phyloP scores from a whole-genome alignment of 495 filamentous ascomycete species.

The Hyaloscypha hepaticicola region DNA sequence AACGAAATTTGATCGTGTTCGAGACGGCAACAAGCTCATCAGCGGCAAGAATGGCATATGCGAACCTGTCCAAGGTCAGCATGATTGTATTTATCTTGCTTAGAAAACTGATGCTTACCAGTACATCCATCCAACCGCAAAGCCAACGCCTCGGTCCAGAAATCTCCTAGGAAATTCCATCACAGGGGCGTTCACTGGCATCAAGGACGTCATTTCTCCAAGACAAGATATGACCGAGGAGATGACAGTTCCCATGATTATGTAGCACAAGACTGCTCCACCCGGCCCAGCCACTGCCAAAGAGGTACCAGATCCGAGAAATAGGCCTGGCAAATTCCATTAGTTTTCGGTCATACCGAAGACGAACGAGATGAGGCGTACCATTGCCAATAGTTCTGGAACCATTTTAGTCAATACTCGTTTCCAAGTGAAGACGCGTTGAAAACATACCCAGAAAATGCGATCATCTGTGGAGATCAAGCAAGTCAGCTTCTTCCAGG shows the following conservation, averaged over 20 bases:
- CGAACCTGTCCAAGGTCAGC: conserved; percentile 38
- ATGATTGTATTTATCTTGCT: neutral
- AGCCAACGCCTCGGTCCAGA: conserved; percentile 47
- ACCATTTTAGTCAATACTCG: conserved; percentile 5
- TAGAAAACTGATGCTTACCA: conserved; percentile 39
- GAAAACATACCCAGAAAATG: conserved; percentile 39
- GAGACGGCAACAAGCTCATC: conserved; percentile 47
- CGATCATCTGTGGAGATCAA: conserved; percentile 34
- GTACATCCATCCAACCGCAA: conserved; percentile 54
- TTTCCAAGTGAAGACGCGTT: neutral
- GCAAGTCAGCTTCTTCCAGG: neutral
- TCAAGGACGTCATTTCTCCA: conserved; percentile 52
- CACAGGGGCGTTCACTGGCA: conserved; percentile 50
- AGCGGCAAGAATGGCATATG: conserved; percentile 39
- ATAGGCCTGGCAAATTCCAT: conserved; percentile 31
- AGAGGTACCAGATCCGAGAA: conserved; percentile 38
- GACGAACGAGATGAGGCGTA: conserved; percentile 6
- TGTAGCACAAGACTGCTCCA: conserved; percentile 39
- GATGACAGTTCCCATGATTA: conserved; percentile 47
- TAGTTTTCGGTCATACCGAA: neutral
- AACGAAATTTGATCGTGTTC: conserved; percentile 44
- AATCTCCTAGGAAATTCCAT: conserved; percentile 51
- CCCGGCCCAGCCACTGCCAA: conserved; percentile 39
- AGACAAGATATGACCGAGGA: conserved; percentile 51
- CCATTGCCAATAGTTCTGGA: conserved; percentile 38